These are phyloP conservation scores for Aphanomyces astaci DNA, from an alignment of 352 stramenopile species.

Conservation along the genomic window DNA sequence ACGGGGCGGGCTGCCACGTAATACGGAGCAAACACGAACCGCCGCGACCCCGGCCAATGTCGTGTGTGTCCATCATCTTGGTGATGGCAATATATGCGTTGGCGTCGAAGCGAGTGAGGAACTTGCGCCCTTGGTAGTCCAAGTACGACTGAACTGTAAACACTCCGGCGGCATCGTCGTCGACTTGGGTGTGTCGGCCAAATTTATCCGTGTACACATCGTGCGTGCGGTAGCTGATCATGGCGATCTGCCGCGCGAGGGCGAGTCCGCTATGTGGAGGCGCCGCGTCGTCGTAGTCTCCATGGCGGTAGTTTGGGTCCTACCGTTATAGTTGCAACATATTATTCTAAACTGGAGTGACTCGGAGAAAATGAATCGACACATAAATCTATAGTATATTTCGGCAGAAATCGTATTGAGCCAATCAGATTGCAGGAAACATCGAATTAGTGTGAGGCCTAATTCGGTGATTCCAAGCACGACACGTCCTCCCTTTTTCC, in stretches of 20 bases:
- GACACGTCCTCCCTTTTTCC: too few species aligned
- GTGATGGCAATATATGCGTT: slow-evolving; percentile 94
- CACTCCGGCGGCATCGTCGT: slow-evolving; percentile 40
- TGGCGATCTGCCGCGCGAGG: slow-evolving; percentile 92
- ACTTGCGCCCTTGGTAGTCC: slow-evolving; percentile 92
- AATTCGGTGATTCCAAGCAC: too few species aligned
- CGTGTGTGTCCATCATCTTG: slow-evolving; percentile 95
- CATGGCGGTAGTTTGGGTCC: slow-evolving; percentile 87
- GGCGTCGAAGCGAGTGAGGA: slow-evolving; percentile 91
- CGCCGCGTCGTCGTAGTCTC: slow-evolving; percentile 53
- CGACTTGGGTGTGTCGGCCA: slow-evolving; percentile 47
- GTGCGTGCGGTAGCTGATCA: slow-evolving; percentile 94
- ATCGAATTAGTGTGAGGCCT: too few species aligned
- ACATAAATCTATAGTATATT: too few species aligned
- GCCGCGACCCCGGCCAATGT: slow-evolving; percentile 80
- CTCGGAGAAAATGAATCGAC: too few species aligned
- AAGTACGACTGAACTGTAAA: slow-evolving; percentile 85
- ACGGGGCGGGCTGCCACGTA: too few species aligned
- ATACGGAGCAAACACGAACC: too few species aligned
- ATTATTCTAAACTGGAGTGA: too few species aligned
- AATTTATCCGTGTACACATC: slow-evolving; percentile 91
- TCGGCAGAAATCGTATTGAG: too few species aligned
- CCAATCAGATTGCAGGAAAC: not conserved
- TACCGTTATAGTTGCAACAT: too few species aligned
- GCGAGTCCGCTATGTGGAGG: slow-evolving; percentile 77